These are phyloP conservation scores for Fusarium tricinctum DNA, from an alignment of 2,329 filamentous ascomycete genomes.

Conservation along the genomic window DNA sequence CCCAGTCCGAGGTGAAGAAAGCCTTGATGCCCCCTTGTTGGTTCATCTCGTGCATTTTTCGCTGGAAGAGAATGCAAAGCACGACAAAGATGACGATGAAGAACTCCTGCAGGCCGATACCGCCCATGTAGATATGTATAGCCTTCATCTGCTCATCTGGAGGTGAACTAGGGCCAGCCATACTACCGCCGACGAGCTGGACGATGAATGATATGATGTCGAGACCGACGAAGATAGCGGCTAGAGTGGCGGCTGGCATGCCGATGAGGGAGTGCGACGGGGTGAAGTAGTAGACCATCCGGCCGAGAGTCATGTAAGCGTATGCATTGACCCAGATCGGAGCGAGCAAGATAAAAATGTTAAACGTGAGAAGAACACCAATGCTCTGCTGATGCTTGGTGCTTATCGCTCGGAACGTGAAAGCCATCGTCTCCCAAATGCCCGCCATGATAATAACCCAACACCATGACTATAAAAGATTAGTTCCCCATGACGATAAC, in stretches of 20 bases:
- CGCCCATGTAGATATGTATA: conserved; percentile 66
- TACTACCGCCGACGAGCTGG: conserved; percentile 54
- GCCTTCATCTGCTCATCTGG: conserved; percentile 50
- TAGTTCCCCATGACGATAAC: not conserved
- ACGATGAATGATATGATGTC: conserved; percentile 56
- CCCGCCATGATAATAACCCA: conserved; percentile 57
- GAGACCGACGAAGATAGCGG: conserved; percentile 57
- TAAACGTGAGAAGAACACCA: conserved; percentile 38
- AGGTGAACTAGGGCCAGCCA: conserved; percentile 46
- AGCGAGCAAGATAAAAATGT: conserved; percentile 45
- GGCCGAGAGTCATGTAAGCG: conserved; percentile 61
- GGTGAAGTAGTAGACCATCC: conserved; percentile 61
- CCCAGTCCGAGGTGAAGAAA: conserved; percentile 23
- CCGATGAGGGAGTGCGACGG: conserved; percentile 55
- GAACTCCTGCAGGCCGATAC: conserved; percentile 65
- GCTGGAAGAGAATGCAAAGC: conserved; percentile 50
- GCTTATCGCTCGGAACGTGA: conserved; percentile 43
- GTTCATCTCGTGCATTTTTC: conserved; percentile 11
- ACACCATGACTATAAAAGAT: conserved; percentile 47
- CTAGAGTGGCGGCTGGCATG: conserved; percentile 56
- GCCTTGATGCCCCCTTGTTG: not conserved
- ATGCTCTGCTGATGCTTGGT: conserved; percentile 40
- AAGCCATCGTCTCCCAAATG: conserved; percentile 46
- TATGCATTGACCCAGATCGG: conserved; percentile 61
- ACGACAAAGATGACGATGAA: conserved; percentile 64